These are phyloP conservation scores for Mycena kentingensis DNA, from an alignment of 768 basidiomycete genomes.

Conservation along the genomic window DNA sequence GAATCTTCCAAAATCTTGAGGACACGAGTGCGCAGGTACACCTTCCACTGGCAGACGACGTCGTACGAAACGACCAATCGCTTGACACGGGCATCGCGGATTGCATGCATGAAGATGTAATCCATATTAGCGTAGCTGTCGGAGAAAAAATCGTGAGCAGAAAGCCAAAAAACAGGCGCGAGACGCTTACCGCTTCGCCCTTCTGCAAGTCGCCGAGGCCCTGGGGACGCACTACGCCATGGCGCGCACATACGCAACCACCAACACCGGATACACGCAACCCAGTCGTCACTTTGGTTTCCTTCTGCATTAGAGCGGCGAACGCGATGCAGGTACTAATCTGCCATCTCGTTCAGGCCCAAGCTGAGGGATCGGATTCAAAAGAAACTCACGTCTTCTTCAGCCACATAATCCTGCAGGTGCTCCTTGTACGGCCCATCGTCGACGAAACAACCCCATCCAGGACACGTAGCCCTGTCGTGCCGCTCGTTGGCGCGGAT, in stretches of 20 bases:
- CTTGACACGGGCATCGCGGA: conserved; percentile 2
- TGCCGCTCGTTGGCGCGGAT: too few species aligned
- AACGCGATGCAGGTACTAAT: conserved; percentile 22
- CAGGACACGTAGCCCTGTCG: conserved; percentile 11
- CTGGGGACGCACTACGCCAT: conserved; percentile 17
- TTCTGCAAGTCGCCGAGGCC: conserved; percentile 28
- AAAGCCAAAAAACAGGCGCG: conserved; percentile 11
- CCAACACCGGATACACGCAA: conserved; percentile 13
- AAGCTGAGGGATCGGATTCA: background rate
- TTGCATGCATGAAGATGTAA: conserved; percentile 21
- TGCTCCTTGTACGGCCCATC: conserved; percentile 12
- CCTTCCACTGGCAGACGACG: conserved; percentile 28
- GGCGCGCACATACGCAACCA: conserved; percentile 15
- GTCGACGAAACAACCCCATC: conserved; percentile 19
- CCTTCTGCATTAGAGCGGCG: conserved; percentile 20
- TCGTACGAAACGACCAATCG: conserved; percentile 23
- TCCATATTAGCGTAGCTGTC: conserved; percentile 29
- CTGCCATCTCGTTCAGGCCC: background rate
- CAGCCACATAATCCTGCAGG: conserved; percentile 3
- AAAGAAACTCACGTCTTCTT: conserved; percentile 12
- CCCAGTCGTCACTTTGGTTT: conserved; percentile 17
- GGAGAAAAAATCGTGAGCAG: background rate
- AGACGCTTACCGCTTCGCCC: too few species aligned
- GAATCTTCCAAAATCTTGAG: background rate
- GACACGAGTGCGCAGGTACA: background rate